Base-by-base conservation (phyloP, 2,329 filamentous ascomycete species). In the Fusarium irregulare region DNA sequence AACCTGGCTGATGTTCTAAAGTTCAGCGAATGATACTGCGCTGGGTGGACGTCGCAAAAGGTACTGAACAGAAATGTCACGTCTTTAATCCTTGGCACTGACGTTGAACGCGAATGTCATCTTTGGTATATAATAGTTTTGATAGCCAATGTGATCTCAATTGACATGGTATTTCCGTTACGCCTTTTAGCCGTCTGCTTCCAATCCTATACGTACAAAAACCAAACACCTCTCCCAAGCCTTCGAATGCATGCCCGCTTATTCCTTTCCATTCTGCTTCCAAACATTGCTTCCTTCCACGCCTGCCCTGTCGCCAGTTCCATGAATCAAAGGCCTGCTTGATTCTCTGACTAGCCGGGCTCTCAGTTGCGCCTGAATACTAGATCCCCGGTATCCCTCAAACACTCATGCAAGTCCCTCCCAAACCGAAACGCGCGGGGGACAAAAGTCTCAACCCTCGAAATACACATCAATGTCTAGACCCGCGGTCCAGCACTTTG, bases 291-390 rank as follows among this genome's bases (percentile, higher is more conserved):
- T 68, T 58, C 65, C 56, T 60, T 63, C 58, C 56, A 32, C 64
- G 47, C 47, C 49, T 53, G 61, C 59, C 55, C 69, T 60, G 56
- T 70, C 70, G 57, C 72, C 71, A 62, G 68, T 70, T 66, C 32
- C 59, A 44, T 66, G 73, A 73, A 79, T 77, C 78, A 75, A 76
- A 78, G 74, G 65, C 78, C 77, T 76, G 77, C 78, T 77, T 56
- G 72, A 78, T 77, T 71, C 66, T 54, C 68, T 62, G 68, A 61
- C 67, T 67, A 48, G 70, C 68, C 60, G 46, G 49, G 59, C 56
- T 49, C 57, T 48, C 55, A 54, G 61, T 58, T 75, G 54, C 73
- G 66, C 73, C 73, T 61, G 59, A 28, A 68, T 59, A 68, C 71
- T 60, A 74, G 53, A 67, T 69, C 65, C 55, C 67, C 63, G 53